Evolutionary conservation across 768 basidiomycete genomes (phyloP).

Genomic region (Kondoa subrosea): DNA sequence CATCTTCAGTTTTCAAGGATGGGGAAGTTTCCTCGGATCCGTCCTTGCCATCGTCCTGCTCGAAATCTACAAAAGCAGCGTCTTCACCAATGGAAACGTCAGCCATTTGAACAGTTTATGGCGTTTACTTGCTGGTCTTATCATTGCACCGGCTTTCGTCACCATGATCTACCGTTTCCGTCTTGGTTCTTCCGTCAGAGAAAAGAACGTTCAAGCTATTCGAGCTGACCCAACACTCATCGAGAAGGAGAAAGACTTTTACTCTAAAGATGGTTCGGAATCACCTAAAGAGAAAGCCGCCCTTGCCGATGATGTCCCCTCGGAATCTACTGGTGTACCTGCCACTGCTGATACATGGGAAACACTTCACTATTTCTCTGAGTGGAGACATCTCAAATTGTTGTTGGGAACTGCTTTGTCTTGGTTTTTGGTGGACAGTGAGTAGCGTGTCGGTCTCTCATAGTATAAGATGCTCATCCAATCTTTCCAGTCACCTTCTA

Average conservation of each 20-base stretch:
- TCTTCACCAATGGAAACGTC: constrained; percentile 45
- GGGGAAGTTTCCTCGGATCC: constrained; percentile 47
- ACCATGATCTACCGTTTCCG: constrained; percentile 62
- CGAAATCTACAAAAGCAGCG: constrained; percentile 45
- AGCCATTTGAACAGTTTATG: constrained; percentile 44
- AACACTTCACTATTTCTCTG: constrained; percentile 42
- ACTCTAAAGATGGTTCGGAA: not conserved
- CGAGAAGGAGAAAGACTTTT: constrained; percentile 36
- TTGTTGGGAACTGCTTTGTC: constrained; percentile 50
- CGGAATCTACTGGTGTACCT: not conserved
- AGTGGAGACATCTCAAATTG: constrained; percentile 53
- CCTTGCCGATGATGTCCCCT: not conserved
- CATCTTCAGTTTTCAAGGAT: constrained; percentile 41
- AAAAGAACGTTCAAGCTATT: constrained; percentile 21
- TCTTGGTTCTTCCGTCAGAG: constrained; percentile 43
- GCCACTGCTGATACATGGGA: constrained; percentile 11
- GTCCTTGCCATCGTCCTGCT: constrained; percentile 50
- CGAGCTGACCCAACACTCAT: constrained; percentile 16
- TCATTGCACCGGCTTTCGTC: constrained; percentile 54
- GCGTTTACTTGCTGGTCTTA: constrained; percentile 57
- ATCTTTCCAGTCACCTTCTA: not conserved
- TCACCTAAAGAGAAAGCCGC: not conserved
- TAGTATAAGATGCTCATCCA: constrained; percentile 43
- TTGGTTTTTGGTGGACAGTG: constrained; percentile 64
- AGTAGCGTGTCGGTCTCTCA: constrained; percentile 43